Evolutionary conservation across 2,329 filamentous ascomycete genomes (phyloP), one percentile per base, ranked within the genome.

Genomic region (Aspergillus fructus): DNA sequence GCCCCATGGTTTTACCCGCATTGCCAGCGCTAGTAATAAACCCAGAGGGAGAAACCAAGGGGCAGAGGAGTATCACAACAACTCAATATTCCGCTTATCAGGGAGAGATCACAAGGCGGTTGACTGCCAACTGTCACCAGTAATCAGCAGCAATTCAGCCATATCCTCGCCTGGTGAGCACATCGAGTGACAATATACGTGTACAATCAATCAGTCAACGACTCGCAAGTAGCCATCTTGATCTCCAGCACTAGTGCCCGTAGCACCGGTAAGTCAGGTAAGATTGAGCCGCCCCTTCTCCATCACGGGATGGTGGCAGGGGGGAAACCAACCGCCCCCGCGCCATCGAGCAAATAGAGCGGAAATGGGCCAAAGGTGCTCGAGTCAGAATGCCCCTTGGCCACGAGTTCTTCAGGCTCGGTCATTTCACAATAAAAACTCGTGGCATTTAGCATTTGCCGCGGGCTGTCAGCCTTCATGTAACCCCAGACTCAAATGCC

Each of bases 111-210:
- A 65, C 63, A 64, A 62, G 63, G 56, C 27, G 50, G 24, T 40
- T 49, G 39, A 19, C 19, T 57, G 62, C 61, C 59, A 62, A 59
- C 56, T 62, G 63, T 64, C 63, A 62, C 51, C 55, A 61, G 50
- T 57, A 59, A 53, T 64, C 63, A 62, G 49, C 53, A 61, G 50
- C 54, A 58, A 53, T 58, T 58, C 45, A 21, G 41, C 46, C 50
- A 43, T 53, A 49, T 40, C 58, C 33, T 37, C 42, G 50, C 43
- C 37, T 43, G 48, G 53, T 58, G 57, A 59, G 27, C 27, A 42
- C 54, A 53, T 33, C 42, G 41, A 58, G 55, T 58, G 55, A 58
- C 39, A 42, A 45, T 42, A 21, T 33, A 53, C 55, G 45, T 53
- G 45, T 58, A 50, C 50, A 43, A 23, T 19, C 33, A 15, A 13